Percentiles rank a stretch among this genome's conserved stretches.
These are phyloP conservation scores for Lachnellula subtilissima DNA, from an alignment of 2,329 filamentous ascomycete genomes.

Conservation along the genomic window DNA sequence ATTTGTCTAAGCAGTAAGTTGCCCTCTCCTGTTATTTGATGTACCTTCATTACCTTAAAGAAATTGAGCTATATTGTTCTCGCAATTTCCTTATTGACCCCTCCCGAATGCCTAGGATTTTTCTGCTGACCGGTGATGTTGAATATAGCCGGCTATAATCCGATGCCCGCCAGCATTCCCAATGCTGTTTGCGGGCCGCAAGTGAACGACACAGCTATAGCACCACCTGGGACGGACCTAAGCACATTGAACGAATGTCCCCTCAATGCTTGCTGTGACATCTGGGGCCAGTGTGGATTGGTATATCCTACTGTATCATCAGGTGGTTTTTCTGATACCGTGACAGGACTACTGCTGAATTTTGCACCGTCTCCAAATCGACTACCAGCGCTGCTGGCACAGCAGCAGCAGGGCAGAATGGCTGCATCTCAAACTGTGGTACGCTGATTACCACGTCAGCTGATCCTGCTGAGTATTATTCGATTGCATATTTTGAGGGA, in stretches of 20 bases:
- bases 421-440: slow-evolving; percentile 41
- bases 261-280: slow-evolving; percentile 38
- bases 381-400: slow-evolving; percentile 36
- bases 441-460: slow-evolving; percentile 29
- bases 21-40: too few species aligned
- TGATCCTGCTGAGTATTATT: slow-evolving; percentile 22
- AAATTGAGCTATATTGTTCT: too few species aligned
- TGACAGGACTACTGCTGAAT: slow-evolving; percentile 31
- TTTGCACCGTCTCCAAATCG: slow-evolving; percentile 25
- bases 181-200: slow-evolving; percentile 44
- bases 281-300: slow-evolving; percentile 37
- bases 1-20: slow-evolving; percentile 40
- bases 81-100: too few species aligned
- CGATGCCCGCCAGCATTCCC: slow-evolving; percentile 36
- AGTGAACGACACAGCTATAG: slow-evolving; percentile 35
- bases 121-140: too few species aligned
- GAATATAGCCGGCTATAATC: too few species aligned
- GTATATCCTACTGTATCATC: too few species aligned
- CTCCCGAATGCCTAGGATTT: too few species aligned
- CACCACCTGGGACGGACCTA: slow-evolving; percentile 30
- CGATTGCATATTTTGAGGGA: slow-evolving; percentile 34
- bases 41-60: too few species aligned
- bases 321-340: too few species aligned
- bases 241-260: slow-evolving; percentile 43
- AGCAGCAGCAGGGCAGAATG: slow-evolving; percentile 26